These are phyloP conservation scores for Monilinia polystroma DNA, from an alignment of 2,329 filamentous ascomycete species.

Conservation along the genomic window DNA sequence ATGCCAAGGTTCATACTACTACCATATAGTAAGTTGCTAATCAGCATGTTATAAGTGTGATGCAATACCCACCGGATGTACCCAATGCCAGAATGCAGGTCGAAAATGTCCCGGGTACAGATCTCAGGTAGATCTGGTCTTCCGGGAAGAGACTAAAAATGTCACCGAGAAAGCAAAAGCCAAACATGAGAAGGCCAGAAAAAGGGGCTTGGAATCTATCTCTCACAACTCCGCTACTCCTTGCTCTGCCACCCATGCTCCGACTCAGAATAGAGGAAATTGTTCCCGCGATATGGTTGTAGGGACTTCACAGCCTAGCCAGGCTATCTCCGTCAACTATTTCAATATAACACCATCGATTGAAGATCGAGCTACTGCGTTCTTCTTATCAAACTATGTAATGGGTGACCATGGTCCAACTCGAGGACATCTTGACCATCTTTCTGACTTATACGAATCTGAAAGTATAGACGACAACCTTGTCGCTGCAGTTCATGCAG, in stretches of 20 bases:
- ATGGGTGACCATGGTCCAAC: constrained; percentile 44
- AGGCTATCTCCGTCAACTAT: constrained; percentile 27
- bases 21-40: not conserved
- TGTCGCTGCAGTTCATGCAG: constrained; percentile 52
- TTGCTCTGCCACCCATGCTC: not conserved
- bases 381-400: constrained; percentile 36
- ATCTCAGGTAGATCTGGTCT: constrained; percentile 56
- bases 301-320: not conserved
- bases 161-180: constrained; percentile 50
- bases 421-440: constrained; percentile 53
- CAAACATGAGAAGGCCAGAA: constrained; percentile 27
- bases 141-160: constrained; percentile 56
- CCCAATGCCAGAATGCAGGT: constrained; percentile 54
- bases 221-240: not conserved
- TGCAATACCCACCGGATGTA: constrained; percentile 51
- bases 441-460: constrained; percentile 51
- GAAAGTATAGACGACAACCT: constrained; percentile 47
- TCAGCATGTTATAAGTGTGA: constrained; percentile 49
- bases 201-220: not conserved
- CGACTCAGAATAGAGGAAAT: not conserved
- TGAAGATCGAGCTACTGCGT: constrained; percentile 34
- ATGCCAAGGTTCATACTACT: not conserved
- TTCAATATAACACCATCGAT: constrained; percentile 37
- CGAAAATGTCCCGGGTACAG: constrained; percentile 55
- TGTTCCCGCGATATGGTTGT: not conserved